phyloP scores from a whole-genome alignment of 1,139 yeast genomes.

The Scheffersomyces titani region DNA sequence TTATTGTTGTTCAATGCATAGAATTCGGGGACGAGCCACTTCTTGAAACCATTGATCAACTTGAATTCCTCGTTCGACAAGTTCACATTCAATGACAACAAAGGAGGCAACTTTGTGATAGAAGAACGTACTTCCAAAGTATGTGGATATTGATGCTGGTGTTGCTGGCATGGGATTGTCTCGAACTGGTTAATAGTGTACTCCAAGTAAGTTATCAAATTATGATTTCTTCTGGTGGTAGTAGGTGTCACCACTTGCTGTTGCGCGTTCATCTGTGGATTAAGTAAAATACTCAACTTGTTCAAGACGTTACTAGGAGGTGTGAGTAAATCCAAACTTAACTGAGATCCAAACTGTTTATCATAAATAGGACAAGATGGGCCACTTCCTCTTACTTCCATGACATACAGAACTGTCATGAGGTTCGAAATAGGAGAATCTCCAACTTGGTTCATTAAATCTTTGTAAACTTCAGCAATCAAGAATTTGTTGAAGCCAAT shows the following conservation, averaged over 20 bases:
- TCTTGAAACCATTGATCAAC: slow-evolving; percentile 34
- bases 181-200: slow-evolving; percentile 20
- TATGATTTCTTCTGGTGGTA: slow-evolving; percentile 19
- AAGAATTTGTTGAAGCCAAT: slow-evolving; percentile 63
- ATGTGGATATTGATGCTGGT: slow-evolving; percentile 33
- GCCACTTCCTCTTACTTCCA: slow-evolving; percentile 42
- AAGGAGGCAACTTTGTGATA: slow-evolving; percentile 60
- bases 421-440: slow-evolving; percentile 20
- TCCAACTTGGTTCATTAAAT: slow-evolving; percentile 38
- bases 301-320: slow-evolving; percentile 31
- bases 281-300: slow-evolving; percentile 26
- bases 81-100: slow-evolving; percentile 63
- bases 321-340: slow-evolving; percentile 38
- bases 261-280: slow-evolving; percentile 11
- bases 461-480: slow-evolving; percentile 42
- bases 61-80: slow-evolving; percentile 52
- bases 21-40: slow-evolving; percentile 66
- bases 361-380: slow-evolving; percentile 37
- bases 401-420: slow-evolving; percentile 36
- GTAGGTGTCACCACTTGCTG: slow-evolving; percentile 10
- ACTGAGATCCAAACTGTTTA: slow-evolving; percentile 28
- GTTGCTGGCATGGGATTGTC: slow-evolving; percentile 16
- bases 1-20: slow-evolving; percentile 34
- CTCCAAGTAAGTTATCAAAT: slow-evolving; percentile 23
- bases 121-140: slow-evolving; percentile 52